Conservation (phyloP, 176 grass and related monocot species). For the Microstegium vimineum region DNA sequence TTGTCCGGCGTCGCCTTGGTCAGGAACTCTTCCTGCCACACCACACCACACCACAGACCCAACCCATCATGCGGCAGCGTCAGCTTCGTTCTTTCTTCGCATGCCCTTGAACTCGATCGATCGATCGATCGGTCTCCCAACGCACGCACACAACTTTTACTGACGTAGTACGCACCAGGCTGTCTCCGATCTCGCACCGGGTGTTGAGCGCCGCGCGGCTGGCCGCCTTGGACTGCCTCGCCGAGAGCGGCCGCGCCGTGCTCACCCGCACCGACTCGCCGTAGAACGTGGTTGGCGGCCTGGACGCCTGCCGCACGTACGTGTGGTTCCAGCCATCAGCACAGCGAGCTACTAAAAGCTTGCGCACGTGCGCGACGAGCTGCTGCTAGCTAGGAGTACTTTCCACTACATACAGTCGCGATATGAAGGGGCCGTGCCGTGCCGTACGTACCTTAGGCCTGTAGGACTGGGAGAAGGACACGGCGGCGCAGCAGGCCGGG, state of each 20-base stretch:
- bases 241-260: conserved; percentile 19
- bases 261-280: conserved; percentile 59
- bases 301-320: conserved; percentile 7
- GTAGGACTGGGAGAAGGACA: conserved; percentile 59
- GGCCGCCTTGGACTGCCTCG: conserved; percentile 39
- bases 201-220: conserved; percentile 47
- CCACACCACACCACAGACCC: background rate
- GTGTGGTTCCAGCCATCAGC: background rate
- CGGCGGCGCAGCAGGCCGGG: conserved; percentile 45
- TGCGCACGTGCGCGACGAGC: background rate
- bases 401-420: background rate
- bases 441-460: conserved; percentile 45
- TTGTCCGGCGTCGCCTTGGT: conserved; percentile 85
- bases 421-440: too few relatives aligned
- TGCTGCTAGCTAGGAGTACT: too few relatives aligned
- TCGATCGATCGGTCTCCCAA: background rate
- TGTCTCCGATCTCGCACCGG: conserved; percentile 86
- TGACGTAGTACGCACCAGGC: conserved; percentile 39
- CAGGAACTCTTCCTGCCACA: conserved; percentile 76
- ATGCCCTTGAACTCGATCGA: background rate
- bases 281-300: conserved; percentile 44
- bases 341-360: background rate
- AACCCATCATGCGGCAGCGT: too few relatives aligned
- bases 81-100: background rate
- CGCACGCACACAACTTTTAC: too few relatives aligned